Evolutionary conservation across 495 filamentous ascomycete species (phyloP), one percentile per base, ranked within the genome.

Genomic region (Trichoderma gamsii): DNA sequence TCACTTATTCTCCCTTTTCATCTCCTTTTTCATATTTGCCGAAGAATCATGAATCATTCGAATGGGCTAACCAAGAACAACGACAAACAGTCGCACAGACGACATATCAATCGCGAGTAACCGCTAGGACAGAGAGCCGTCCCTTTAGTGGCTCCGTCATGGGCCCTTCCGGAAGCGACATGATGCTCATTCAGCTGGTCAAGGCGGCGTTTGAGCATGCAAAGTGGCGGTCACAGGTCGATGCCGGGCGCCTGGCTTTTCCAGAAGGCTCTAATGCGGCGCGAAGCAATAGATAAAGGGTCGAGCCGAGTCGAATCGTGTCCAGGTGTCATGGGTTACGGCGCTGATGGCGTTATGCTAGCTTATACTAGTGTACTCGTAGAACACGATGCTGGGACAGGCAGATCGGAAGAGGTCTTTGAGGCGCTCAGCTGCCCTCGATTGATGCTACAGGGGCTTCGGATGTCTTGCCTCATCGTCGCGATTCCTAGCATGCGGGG

Each of bases 241-340:
- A 67, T 29, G 13, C 66, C 15, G 66, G 66, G 27, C 66, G 66
- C 15, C 35, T 59, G 44, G 46, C 66, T 11, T 61, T 67, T 59
- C 44, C 66, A 11, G 18, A 65, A 43, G 56, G 13, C n/a, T 61
- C 27, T 32, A 13, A 61, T 13, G 23, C 56, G 16, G 56, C 11
- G 35, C 16, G 56, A 61, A 21, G 49, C 18, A 11, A 52, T 18
- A 23, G 18, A 9, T 23, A 21, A 52, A 52, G 49, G 49, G 5
- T 18, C 11, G 23, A 15, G 52, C 9, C 56, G 23, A 15, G 52
- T 27, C 56, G 11, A 4, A 2, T 29, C 56, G 56, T 61, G 56
- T 25, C 21, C 23, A 2, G 29, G 56, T 61, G 56, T 18, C 25
- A 16, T 61, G 56, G 56, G 56, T 35, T 61, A 13, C 56, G 6